Evolutionary conservation across 257 asterid genomes (phyloP).

Genomic region (Anisodus acutangulus): DNA sequence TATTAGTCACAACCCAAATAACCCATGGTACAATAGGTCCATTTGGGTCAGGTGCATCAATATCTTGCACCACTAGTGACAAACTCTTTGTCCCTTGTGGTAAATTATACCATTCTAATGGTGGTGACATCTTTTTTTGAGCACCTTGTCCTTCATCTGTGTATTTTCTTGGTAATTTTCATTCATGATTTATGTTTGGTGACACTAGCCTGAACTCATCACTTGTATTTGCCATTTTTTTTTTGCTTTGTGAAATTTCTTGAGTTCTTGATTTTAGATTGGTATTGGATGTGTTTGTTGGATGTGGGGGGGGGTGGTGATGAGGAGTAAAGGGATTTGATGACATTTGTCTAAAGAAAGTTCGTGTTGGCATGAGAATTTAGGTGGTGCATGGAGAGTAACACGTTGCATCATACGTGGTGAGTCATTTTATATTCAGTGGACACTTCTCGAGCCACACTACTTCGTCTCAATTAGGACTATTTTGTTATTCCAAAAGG

Average conservation of each 20-base stretch:
- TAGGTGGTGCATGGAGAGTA: not conserved
- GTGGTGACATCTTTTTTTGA: constrained; percentile 64
- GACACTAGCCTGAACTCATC: constrained; percentile 69
- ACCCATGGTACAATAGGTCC: constrained; percentile 64
- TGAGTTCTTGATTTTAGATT: not conserved
- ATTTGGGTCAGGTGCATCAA: constrained; percentile 76
- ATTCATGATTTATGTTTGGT: constrained; percentile 56
- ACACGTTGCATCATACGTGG: constrained; percentile 33
- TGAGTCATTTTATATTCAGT: not conserved
- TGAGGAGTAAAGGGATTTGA: not conserved
- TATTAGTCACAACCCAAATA: constrained; percentile 75
- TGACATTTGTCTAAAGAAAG: constrained; percentile 39
- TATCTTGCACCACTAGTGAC: constrained; percentile 70
- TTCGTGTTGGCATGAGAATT: constrained; percentile 36
- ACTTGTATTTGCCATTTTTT: constrained; percentile 57
- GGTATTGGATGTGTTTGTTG: not conserved
- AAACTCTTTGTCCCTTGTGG: constrained; percentile 64
- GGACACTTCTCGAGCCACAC: not conserved
- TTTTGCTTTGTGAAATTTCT: not conserved
- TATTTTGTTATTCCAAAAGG: no score
- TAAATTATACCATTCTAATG: constrained; percentile 83
- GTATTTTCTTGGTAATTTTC: constrained; percentile 72
- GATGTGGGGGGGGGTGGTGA: not conserved
- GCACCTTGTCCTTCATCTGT: constrained; percentile 87
- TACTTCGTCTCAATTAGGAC: not conserved